Conservation (phyloP, 257 asterid genomes). For the Rhazya stricta region DNA sequence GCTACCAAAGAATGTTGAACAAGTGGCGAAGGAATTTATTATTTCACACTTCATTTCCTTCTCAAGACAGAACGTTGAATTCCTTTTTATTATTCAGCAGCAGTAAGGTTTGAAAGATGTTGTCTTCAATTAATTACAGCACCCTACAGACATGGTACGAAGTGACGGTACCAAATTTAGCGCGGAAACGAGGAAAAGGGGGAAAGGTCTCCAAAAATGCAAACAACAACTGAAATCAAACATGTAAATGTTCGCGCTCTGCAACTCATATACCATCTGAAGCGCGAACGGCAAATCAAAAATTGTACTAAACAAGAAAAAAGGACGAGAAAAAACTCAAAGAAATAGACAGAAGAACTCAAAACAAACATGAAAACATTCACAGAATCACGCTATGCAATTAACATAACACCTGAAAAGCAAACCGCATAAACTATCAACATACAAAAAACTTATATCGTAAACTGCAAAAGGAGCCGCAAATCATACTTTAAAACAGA, state of each 20-base stretch:
- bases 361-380: not conserved
- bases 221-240: not conserved
- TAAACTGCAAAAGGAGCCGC: not conserved
- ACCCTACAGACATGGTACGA: no score
- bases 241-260: not conserved
- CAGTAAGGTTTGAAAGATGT: no score
- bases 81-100: no score
- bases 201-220: no score
- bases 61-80: no score
- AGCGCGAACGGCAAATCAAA: not conserved
- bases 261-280: not conserved
- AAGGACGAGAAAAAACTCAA: not conserved
- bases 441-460: not conserved
- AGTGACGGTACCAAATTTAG: not conserved
- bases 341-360: not conserved
- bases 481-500: conserved; percentile 1
- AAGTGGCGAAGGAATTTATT: not conserved
- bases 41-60: no score
- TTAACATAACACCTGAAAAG: not conserved
- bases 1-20: not conserved
- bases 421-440: not conserved
- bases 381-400: not conserved
- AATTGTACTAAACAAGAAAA: not conserved
- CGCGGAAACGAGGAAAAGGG: not conserved
- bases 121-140: no score